A percentile compares a stretch with the other conserved stretches of the same genome.
These are phyloP conservation scores for Solanum chacoense DNA, from an alignment of 305 asterid species.

Conservation along the genomic window DNA sequence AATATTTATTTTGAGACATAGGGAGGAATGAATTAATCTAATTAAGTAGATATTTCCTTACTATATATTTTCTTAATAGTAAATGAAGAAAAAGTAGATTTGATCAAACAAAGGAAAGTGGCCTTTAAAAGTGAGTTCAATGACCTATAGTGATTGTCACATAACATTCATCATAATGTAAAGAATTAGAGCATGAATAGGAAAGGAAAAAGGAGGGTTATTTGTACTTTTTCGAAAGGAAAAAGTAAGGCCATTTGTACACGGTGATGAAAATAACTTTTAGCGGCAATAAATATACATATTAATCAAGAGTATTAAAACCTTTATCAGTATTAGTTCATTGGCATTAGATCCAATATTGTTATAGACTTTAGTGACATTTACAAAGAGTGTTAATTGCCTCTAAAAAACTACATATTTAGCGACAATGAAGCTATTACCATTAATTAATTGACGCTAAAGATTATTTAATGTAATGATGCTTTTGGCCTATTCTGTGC, in stretches of 20 bases:
- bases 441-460: background rate
- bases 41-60: background rate
- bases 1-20: background rate
- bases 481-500: background rate
- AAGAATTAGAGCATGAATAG: background rate
- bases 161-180: background rate
- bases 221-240: background rate
- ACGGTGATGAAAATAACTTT: too few relatives aligned
- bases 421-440: too few relatives aligned
- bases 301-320: too few relatives aligned
- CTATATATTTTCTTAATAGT: background rate
- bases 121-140: background rate
- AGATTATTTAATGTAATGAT: too few relatives aligned
- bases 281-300: accelerated
- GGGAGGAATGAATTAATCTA: background rate
- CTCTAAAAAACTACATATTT: too few relatives aligned
- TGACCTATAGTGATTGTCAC: background rate
- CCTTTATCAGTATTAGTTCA: background rate
- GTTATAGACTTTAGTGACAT: too few relatives aligned
- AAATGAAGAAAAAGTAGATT: background rate
- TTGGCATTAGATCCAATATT: background rate
- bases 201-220: background rate
- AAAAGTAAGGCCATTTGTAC: background rate
- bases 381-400: too few relatives aligned
- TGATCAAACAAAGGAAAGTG: background rate